These are phyloP conservation scores for Paraleonurus japonicus DNA, from an alignment of 257 asterid genomes.

Conservation along the genomic window DNA sequence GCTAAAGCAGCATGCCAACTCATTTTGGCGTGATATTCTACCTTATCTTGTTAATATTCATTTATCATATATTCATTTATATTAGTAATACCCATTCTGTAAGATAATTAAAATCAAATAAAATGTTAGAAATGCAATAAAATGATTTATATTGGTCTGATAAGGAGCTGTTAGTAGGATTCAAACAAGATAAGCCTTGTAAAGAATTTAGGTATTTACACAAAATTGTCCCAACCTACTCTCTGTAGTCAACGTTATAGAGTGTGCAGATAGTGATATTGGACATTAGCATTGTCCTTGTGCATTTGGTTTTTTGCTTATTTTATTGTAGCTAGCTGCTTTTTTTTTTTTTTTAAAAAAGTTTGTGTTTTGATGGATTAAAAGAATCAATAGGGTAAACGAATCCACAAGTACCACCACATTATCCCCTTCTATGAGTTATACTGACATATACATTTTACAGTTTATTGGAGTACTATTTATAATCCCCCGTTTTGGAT, in stretches of 20 bases:
- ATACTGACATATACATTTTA: too few species aligned
- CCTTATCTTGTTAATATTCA: too few species aligned
- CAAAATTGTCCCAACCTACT: background rate
- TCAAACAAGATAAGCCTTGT: background rate
- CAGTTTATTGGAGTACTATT: too few species aligned
- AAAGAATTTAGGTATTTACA: background rate
- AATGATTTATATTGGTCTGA: too few species aligned
- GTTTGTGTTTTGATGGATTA: background rate
- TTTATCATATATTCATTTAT: too few species aligned
- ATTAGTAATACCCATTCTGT: too few species aligned
- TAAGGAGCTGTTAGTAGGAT: background rate
- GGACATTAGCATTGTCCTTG: background rate
- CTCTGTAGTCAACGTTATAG: background rate
- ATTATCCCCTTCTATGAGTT: background rate
- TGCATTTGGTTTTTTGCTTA: background rate
- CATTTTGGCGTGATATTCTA: too few species aligned
- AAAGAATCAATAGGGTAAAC: background rate
- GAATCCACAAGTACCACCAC: background rate
- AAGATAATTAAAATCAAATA: too few species aligned
- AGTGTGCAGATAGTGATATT: background rate
- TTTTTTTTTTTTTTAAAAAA: background rate
- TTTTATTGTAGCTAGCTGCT: background rate
- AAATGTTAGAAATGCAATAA: too few species aligned
- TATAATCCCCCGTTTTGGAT: too few species aligned
- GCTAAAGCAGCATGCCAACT: too few species aligned